Conservation (phyloP, 352 stramenopile genomes). For the Globisporangium lucens region DNA sequence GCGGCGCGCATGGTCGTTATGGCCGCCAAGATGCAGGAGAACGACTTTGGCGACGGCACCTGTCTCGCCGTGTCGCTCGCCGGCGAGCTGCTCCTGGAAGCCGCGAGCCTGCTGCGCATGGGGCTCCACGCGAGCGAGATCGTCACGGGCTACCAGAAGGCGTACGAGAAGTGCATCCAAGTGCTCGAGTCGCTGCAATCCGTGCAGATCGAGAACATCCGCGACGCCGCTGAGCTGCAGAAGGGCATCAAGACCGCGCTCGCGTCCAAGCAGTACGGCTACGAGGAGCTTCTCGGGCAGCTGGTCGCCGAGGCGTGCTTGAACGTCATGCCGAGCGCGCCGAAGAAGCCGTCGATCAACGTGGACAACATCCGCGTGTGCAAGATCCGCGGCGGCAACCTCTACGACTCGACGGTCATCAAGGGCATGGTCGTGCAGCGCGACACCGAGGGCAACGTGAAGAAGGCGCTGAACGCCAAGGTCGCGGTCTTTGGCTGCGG, state of each 20-base stretch:
- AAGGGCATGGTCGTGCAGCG: conserved; percentile 97
- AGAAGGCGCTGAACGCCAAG: conserved; percentile 92
- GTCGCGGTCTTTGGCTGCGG: conserved; percentile 97
- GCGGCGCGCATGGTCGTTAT: conserved; percentile 98
- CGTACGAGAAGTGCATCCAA: conserved; percentile 91
- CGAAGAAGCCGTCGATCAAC: conserved; percentile 89
- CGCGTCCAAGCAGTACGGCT: conserved; percentile 97
- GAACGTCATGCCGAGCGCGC: conserved; percentile 88
- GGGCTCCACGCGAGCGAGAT: conserved; percentile 98
- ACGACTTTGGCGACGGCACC: conserved; percentile 95
- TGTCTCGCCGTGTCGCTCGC: conserved; percentile 97
- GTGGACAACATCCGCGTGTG: conserved; percentile 98
- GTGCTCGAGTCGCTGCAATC: conserved; percentile 90
- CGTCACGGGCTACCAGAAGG: conserved; percentile 96
- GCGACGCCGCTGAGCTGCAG: conserved; percentile 84
- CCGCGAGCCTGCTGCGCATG: conserved; percentile 95
- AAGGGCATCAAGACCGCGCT: conserved; percentile 93
- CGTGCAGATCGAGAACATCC: conserved; percentile 72
- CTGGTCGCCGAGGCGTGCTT: conserved; percentile 95
- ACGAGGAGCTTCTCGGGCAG: conserved; percentile 92
- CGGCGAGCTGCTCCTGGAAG: conserved; percentile 96
- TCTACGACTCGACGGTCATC: conserved; percentile 95
- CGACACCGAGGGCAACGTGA: conserved; percentile 91
- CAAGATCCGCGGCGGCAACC: conserved; percentile 97
- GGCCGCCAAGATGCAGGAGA: conserved; percentile 98